Percentiles rank a stretch among this genome's conserved stretches.
phyloP scores from a whole-genome alignment of 495 filamentous ascomycete genomes.

The Trichoderma asperelloides region DNA sequence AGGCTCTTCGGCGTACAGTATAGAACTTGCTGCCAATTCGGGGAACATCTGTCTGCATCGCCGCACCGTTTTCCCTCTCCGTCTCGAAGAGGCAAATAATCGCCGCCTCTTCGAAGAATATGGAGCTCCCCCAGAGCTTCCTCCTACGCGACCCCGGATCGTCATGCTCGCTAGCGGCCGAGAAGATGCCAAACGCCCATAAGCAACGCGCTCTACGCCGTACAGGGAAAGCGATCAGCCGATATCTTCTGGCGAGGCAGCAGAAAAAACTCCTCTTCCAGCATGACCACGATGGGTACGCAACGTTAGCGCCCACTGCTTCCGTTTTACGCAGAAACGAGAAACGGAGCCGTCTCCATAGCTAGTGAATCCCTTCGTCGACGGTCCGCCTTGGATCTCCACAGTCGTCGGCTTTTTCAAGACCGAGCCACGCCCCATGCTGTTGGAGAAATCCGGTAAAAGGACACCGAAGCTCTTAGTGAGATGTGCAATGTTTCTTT shows the following conservation, averaged over 20 bases:
- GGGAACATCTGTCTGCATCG: no score
- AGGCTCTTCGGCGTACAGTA: no score
- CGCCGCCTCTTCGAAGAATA: not conserved
- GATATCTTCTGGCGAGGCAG: not conserved
- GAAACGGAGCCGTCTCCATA: not conserved
- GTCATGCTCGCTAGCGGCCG: not conserved
- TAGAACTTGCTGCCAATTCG: no score
- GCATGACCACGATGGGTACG: not conserved
- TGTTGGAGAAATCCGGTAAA: not conserved
- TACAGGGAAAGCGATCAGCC: not conserved
- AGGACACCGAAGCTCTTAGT: not conserved
- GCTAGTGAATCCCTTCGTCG: not conserved
- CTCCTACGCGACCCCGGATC: not conserved
- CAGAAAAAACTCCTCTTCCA: not conserved
- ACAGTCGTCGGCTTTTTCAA: not conserved
- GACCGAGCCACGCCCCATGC: not conserved
- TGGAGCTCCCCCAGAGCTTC: not conserved
- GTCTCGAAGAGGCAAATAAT: no score
- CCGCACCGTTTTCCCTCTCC: no score
- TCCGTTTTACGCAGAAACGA: not conserved
- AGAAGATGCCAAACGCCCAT: not conserved
- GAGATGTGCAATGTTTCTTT: not conserved
- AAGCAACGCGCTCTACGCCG: not conserved
- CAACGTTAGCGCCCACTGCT: not conserved
- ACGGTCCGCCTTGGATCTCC: not conserved